Base-by-base conservation (phyloP, 495 filamentous ascomycete genomes). In the Neurospora sp. region DNA sequence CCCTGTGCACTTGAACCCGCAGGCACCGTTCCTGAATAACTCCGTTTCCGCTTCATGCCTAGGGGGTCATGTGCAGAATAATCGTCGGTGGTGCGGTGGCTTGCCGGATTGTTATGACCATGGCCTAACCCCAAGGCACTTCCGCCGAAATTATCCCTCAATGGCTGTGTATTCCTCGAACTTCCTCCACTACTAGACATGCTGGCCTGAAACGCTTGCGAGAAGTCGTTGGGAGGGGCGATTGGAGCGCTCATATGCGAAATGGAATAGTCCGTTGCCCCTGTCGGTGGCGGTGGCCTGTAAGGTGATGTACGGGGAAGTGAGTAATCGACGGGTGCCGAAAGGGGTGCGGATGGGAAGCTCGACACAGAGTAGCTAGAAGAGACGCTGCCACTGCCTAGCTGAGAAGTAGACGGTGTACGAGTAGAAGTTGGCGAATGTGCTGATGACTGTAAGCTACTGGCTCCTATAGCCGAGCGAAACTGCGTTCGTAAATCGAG, bases 221-320 rank as follows among this genome's bases (percentile, higher is more conserved):
- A 82, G 72, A 87, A 88, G 59, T 88, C 86, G 70, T 82, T 82
- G 1, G 85, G 81, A 40, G 85, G 84, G 7, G 83, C 83, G 76
- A 88, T 87, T 16, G 86, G 86, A 4, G 86, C 86, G 76, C 84
- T 86, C 81, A 88, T 82, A 75, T 87, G 86, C 5, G 86, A 84
- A 76, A 87, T 87, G 14, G 83, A 84, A 77, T 86, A 87, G 71
- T 88, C 85, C 31, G 53, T 35, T 14, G 78, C 79, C 20, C 81
- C 78, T n/a, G 80, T 76, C 9, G 75, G 79, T 31, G 53, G 53
- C 7, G 27, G 27, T 65, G 53, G 53, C 72, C 82, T 76, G 70
- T 80, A 82, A 22, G 80, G 80, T 10, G 83, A 79, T 22, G 86
- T 84, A 38, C 85, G 79, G 8, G 86, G 83, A 12, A 88, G 79